phyloP scores from a whole-genome alignment of 2,329 filamentous ascomycete genomes.

The Exophiala lecanii-corni region DNA sequence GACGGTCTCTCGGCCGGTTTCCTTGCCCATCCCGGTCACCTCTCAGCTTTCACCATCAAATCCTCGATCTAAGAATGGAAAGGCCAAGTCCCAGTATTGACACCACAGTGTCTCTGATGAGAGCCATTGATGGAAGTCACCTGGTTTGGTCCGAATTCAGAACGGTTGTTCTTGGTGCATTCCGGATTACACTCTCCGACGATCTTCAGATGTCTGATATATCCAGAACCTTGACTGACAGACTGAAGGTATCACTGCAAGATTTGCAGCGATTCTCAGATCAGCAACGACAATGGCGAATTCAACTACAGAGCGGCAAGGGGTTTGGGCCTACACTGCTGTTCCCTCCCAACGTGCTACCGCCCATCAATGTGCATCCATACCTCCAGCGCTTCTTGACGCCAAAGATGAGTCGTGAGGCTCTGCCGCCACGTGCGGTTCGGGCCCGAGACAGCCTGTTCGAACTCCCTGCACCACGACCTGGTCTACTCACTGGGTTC shows the following conservation, averaged over 20 bases:
- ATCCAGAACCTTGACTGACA: constrained; percentile 14
- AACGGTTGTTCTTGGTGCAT: constrained; percentile 18
- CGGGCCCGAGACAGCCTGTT: constrained; percentile 21
- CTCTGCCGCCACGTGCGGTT: constrained; percentile 17
- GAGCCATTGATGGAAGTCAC: constrained; percentile 24
- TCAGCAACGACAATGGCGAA: constrained; percentile 21
- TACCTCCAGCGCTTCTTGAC: constrained; percentile 16
- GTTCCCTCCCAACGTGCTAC: constrained; percentile 24
- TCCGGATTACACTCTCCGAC: constrained; percentile 17
- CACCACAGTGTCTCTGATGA: constrained; percentile 15
- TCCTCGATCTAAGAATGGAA: constrained; percentile 9
- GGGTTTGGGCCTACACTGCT: constrained; percentile 23
- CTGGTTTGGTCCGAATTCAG: constrained; percentile 24
- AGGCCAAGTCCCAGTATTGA: constrained; percentile 9
- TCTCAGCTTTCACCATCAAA: too few relatives aligned
- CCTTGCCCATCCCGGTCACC: too few relatives aligned
- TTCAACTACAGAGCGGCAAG: constrained; percentile 12
- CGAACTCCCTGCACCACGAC: constrained; percentile 23
- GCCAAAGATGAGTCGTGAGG: constrained; percentile 21
- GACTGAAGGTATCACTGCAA: constrained; percentile 13
- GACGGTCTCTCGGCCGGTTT: too few relatives aligned
- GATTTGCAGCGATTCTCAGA: constrained; percentile 10
- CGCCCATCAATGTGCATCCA: constrained; percentile 7
- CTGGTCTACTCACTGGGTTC: constrained; percentile 22
- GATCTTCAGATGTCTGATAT: constrained; percentile 13